Base-by-base conservation (phyloP, 148 eudicot species). In the Rhododendron simsii region DNA sequence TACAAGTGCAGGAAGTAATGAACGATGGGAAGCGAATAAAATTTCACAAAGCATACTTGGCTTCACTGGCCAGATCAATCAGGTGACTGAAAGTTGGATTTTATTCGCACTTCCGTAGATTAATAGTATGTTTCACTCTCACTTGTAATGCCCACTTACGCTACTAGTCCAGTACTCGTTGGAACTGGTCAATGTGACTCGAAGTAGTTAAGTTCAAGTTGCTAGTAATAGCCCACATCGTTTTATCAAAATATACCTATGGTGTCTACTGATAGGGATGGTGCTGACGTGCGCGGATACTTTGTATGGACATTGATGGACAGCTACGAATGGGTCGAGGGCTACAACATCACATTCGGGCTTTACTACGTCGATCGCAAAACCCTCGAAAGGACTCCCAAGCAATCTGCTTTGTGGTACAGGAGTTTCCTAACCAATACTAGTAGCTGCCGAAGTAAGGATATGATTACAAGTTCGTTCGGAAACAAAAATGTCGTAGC, bases 1-100 rank as follows among this genome's bases (percentile, higher is more conserved):
- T 39, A 65, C 53, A 47, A n/a, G 81, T 75, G 75, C 51, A 85
- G 23, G 87, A 84, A 21, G 13, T 69, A 37, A 41, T 87, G 55
- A 74, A 88, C 3, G 98, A 95, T 79, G 69, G 67, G 53, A 89
- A 91, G 84, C 90, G 98, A 69, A 88, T 95, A 37, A 82, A 89
- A 11, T 95, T 55, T 84, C 91, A 90, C 85, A 89, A 92, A 76
- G 78, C 88, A 4, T 90, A 95, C 89, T 92, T 95, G 8, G 85
- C 91, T 44, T 87, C 87, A 77, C 88, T 95, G 83, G 93, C 91
- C 79, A 90, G 39, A 59, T 94, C 98, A 48, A 92, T 93, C 51
- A 92, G 96, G 98, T 93, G 83, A 92, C 63, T 57, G 23, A 59
- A 59, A 57, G 18, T 5, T 1, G 8, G 11, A 8, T 67, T 28